Evolutionary conservation across 495 filamentous ascomycete genomes (phyloP), one percentile per base, ranked within the genome.

Genomic region (Podospora fimiseda): DNA sequence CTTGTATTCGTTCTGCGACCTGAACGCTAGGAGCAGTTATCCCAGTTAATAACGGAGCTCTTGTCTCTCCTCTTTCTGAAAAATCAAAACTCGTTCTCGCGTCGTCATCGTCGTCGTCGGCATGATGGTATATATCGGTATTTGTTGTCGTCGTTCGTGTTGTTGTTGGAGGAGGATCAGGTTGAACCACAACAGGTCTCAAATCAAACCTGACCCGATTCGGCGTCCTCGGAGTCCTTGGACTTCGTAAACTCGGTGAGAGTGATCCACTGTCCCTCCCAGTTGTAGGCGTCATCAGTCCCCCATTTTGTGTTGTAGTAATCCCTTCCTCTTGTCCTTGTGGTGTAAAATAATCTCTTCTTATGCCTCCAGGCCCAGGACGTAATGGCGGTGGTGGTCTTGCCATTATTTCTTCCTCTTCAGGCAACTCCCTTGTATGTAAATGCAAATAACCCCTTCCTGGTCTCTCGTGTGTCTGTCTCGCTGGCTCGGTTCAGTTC

Each of bases 151-250:
- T 72, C 65, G 30, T 22, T 42, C 4, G 38, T 42, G 14, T 21
- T 47, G n/a, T 45, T 37, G 30, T 50, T 2, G 38, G 20, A 14
- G 36, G 21, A 6, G 49, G 1, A 9, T 18, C 22, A 14, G 45
- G 24, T 18, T 20, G 2, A 3, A 75, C 70, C 48, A 73, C 68
- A 44, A 69, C 70, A 43, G 70, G 66, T 59, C 70, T 67, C n/a
- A 95, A 74, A 45, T 95, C 84, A 70, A 98, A 98, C 50, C 89
- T 84, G 30, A 98, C 93, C 33, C 90, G 80, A 63, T 91, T 88
- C 9, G 83, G 79, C 1, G 89, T 96, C 42, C 91, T 79, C 19
- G 90, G 88, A 9, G 82, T 81, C 23, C 80, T 74, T 37, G 75
- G 80, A 11, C 55, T 56, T 5, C 46, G 55, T 3, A 23, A 15